phyloP scores from a whole-genome alignment of 1,284 basidiomycete species.

The Austroboletus novae-zelandiae region DNA sequence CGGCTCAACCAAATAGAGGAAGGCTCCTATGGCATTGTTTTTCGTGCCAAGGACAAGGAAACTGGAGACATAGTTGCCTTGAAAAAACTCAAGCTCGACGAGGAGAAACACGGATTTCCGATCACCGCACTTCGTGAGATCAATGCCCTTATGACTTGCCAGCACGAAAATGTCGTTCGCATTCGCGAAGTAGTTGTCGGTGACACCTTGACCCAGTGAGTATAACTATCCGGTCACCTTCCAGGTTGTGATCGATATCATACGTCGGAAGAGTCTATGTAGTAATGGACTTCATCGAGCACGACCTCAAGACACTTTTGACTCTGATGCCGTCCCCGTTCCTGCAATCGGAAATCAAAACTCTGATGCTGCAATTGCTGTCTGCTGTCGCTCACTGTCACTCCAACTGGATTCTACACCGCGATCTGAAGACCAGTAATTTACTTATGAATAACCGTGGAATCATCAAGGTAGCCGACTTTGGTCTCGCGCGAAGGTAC shows the following conservation, averaged over 20 bases:
- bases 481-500: constrained; percentile 92
- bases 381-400: constrained; percentile 93
- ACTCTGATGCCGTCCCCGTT: constrained; percentile 94
- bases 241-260: constrained; percentile 15
- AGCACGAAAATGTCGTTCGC: constrained; percentile 93
- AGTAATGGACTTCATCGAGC: constrained; percentile 99
- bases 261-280: constrained; percentile 81
- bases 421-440: constrained; percentile 97
- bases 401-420: constrained; percentile 95
- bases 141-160: constrained; percentile 88
- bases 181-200: constrained; percentile 98
- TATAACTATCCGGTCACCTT: constrained; percentile 13
- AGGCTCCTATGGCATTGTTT: constrained; percentile 97
- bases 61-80: constrained; percentile 95
- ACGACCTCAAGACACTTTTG: constrained; percentile 95
- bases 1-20: constrained; percentile 98
- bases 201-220: constrained; percentile 98
- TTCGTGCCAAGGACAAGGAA: constrained; percentile 89
- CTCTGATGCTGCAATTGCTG: constrained; percentile 90
- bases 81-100: constrained; percentile 97
- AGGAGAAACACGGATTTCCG: constrained; percentile 97
- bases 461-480: constrained; percentile 98
- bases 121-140: constrained; percentile 96
- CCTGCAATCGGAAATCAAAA: constrained; percentile 97
- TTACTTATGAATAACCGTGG: constrained; percentile 98